Evolutionary conservation across 768 basidiomycete species (phyloP), one percentile per base, ranked within the genome.

Genomic region (Boletellus ananiceps): DNA sequence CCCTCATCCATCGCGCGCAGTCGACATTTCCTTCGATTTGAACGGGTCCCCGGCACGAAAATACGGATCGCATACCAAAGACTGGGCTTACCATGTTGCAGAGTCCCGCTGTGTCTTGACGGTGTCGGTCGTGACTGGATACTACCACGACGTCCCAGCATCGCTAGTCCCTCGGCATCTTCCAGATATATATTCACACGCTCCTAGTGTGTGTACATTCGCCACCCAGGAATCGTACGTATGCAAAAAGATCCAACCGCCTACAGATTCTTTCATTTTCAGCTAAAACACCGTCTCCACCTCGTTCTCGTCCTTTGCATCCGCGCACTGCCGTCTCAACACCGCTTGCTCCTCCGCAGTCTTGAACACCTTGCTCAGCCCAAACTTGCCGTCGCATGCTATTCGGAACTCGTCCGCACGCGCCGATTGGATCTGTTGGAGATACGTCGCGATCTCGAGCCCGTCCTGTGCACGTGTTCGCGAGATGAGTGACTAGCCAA

Each of bases 341-440:
- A 50, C 63, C 5, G 58, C 71, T 25, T 81, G 69, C 56, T 91
- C 83, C 29, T 73, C 72, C 2, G 58, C 54, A 2, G 73, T 63
- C 67, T 80, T 83, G 72, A 93, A 92, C 21, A 81, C 68, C 7
- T 83, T 86, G 16, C 88, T 83, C 19, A 83, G 64, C 38, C 66
- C 67, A 66, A 86, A 90, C 52, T 66, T 76, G 14, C 50, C 56
- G 42, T 78, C 73, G 48, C 81, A 85, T 5, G 70, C 71, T 35
- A 65, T 57, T 27, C 81, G 72, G 72, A 86, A 88, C 60, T 87
- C 86, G 15, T 82, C 81, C 1, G 65, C 64, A 4, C 83, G 75
- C 3, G 71, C 52, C 0, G 86, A 84, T 49, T 73, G 67, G 39
- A 82, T 62, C 2, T 73, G 65, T 15, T 54, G 56, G 40, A 92